These are phyloP conservation scores for Aspergillus pseudoglaucus DNA, from an alignment of 2,329 filamentous ascomycete genomes.

Conservation along the genomic window DNA sequence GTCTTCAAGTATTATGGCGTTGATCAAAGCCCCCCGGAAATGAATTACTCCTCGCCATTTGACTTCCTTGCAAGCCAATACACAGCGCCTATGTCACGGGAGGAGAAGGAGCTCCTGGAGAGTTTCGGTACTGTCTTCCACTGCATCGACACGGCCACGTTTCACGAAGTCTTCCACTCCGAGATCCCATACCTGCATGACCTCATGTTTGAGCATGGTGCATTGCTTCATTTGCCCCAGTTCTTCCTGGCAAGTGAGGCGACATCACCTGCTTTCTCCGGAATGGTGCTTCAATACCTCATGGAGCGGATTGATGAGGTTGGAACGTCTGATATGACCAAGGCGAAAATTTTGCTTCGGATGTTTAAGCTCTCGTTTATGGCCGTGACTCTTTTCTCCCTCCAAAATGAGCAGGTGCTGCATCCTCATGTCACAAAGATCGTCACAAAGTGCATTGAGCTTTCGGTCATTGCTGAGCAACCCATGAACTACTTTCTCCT, in stretches of 20 bases:
- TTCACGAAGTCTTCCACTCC: conserved; percentile 96
- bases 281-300: conserved; percentile 93
- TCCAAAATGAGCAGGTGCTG: conserved; percentile 91
- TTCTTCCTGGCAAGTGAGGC: conserved; percentile 99
- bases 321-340: conserved; percentile 82
- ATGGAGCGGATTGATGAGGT: conserved; percentile 97
- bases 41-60: conserved; percentile 70
- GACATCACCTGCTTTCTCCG: conserved; percentile 93
- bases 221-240: conserved; percentile 88
- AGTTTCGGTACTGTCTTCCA: conserved; percentile 98
- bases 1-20: conserved; percentile 97
- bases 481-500: conserved; percentile 98
- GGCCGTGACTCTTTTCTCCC: conserved; percentile 93
- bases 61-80: conserved; percentile 94
- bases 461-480: conserved; percentile 91
- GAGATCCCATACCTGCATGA: conserved; percentile 96
- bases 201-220: conserved; percentile 95
- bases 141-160: conserved; percentile 94
- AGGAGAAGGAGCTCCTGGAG: conserved; percentile 95
- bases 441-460: conserved; percentile 91
- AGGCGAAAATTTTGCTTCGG: conserved; percentile 83
- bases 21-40: conserved; percentile 67
- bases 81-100: conserved; percentile 86
- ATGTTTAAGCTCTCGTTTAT: conserved; percentile 99
- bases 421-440: conserved; percentile 95